Evolutionary conservation across 1,284 basidiomycete genomes (phyloP), one percentile per base, ranked within the genome.

Genomic region (Ceratobasidium theobromae): DNA sequence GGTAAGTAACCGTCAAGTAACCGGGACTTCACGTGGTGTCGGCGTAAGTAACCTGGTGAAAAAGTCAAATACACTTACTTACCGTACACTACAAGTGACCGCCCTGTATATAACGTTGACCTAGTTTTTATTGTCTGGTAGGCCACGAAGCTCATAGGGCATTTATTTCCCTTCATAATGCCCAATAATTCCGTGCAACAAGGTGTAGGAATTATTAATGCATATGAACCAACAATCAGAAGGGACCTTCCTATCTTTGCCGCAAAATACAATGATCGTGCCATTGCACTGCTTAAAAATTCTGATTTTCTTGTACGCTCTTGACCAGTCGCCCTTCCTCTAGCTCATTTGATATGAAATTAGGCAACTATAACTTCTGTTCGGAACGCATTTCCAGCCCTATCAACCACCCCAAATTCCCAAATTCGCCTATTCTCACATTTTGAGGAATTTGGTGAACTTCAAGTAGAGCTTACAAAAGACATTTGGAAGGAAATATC

Each of bases 401-500:
- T 52, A 28, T 27, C 46, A n/a, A 25, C n/a, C 11, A 40, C n/a
- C 3, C 23, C 58, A 4, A 4, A 40, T 30, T 38, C 46, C n/a
- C 35, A 25, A 18, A 38, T 64, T 30, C 27, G 21, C 1, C 11
- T 64, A 5, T 52, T 28, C 9, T 46, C 58, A 2, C 16, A 14
- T 23, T 64, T 64, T 43, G 28, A 33, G 4, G 48, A 52, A 12
- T 64, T 30, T 43, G 58, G 48, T 11, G 48, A 49, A 23, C 14
- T 64, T n/a, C 23, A 23, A 4, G 32, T 64, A 8, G 46, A 64
- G 6, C 27, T 64, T 23, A 49, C 18, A n/a, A 12, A 21, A 18
- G 48, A 64, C 30, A 25, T 64, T 16, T 64, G 58, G 58, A 9
- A 5, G 2, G 58, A 51, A n/a, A 25, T 52, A 11, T 12, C 46